Conservation (phyloP, 805 yeast genomes). For the Metschnikowia cerradonensis region DNA sequence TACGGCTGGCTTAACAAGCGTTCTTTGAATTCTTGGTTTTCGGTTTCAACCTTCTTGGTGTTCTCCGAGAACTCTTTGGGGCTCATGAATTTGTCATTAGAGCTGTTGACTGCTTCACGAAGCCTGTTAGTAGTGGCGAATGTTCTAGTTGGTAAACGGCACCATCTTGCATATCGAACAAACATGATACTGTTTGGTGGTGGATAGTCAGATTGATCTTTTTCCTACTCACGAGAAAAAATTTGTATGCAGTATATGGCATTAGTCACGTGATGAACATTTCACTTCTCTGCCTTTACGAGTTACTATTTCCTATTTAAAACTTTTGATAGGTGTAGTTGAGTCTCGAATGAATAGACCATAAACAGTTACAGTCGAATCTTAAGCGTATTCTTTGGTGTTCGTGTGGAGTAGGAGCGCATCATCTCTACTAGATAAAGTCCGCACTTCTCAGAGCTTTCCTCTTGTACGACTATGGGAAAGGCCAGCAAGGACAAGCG, state of each 20-base stretch:
- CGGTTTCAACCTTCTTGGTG: conserved; percentile 22
- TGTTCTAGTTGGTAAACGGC: conserved; percentile 6
- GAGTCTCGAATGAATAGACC: not conserved
- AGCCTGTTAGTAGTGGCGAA: conserved; percentile 6
- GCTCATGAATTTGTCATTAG: conserved; percentile 17
- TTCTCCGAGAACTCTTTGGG: conserved; percentile 34
- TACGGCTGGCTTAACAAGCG: conserved; percentile 25
- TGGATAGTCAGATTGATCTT: not conserved
- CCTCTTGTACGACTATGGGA: conserved; percentile 46
- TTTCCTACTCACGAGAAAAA: conserved; percentile 4
- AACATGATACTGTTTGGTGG: conserved; percentile 4
- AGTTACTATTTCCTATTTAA: not conserved
- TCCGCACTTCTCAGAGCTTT: conserved; percentile 3
- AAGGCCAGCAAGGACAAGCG: conserved; percentile 92
- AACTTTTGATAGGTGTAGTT: too few species aligned
- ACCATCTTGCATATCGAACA: conserved; percentile 5
- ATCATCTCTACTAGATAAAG: not conserved
- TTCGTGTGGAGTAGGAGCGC: not conserved
- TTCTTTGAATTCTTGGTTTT: conserved; percentile 25
- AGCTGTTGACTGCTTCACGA: not conserved
- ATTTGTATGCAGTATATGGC: not conserved
- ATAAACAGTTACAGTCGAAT: not conserved
- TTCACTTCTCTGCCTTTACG: too few species aligned
- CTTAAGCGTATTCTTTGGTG: not conserved
- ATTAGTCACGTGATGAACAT: not conserved